phyloP scores from a whole-genome alignment of 2,329 filamentous ascomycete genomes.

The Xylaria sp. region DNA sequence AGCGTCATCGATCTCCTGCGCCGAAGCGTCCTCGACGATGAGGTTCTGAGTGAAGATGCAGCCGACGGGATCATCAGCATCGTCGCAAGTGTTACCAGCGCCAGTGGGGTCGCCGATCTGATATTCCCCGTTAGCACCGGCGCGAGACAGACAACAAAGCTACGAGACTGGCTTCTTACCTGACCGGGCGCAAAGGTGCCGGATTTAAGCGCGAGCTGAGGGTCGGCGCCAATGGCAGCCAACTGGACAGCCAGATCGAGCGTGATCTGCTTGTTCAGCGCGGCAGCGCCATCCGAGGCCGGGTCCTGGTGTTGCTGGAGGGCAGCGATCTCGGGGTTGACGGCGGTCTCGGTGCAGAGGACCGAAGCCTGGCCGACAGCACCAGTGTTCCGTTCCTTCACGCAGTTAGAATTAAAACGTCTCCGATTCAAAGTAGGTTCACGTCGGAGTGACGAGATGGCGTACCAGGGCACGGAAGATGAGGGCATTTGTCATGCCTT shows the following conservation, averaged over 20 bases:
- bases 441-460: constrained; percentile 48
- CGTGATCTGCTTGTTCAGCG: constrained; percentile 65
- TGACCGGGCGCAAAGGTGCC: constrained; percentile 68
- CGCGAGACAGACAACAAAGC: no score
- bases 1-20: constrained; percentile 59
- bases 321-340: constrained; percentile 69
- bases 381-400: constrained; percentile 63
- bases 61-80: constrained; percentile 53
- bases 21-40: constrained; percentile 58
- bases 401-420: constrained; percentile 2
- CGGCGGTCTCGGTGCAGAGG: constrained; percentile 61
- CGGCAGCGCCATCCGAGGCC: constrained; percentile 61
- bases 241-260: constrained; percentile 65
- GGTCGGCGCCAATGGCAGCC: constrained; percentile 65
- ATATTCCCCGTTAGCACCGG: constrained; percentile 8
- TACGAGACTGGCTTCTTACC: constrained; percentile 46
- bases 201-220: constrained; percentile 62
- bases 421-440: not conserved
- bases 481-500: constrained; percentile 59
- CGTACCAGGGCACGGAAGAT: constrained; percentile 61
- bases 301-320: constrained; percentile 72
- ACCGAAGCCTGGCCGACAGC: constrained; percentile 62
- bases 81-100: constrained; percentile 61
- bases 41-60: constrained; percentile 63
- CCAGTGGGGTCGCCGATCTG: constrained; percentile 45